Percentiles rank a stretch among this genome's conserved stretches.
Conservation (phyloP, 2,329 filamentous ascomycete genomes). For the Cephalotrichum gorgonifer region DNA sequence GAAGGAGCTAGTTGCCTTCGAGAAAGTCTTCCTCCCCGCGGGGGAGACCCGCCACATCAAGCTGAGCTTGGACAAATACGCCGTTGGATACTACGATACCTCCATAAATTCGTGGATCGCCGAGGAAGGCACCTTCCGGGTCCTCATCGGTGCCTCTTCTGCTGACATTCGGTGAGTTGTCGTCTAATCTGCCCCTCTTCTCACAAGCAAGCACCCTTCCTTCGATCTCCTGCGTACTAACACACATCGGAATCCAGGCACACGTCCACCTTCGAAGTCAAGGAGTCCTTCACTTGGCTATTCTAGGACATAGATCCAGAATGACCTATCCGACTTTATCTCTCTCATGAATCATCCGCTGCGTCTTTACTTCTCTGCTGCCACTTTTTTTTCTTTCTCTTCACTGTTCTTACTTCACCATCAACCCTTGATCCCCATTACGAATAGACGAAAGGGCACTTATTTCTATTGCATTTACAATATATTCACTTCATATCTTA, state of each 20-base stretch:
- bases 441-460: slow-evolving; percentile 1
- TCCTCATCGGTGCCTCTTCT: slow-evolving; percentile 51
- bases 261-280: slow-evolving; percentile 43
- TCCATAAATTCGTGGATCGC: slow-evolving; percentile 50
- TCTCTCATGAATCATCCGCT: neutral
- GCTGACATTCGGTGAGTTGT: slow-evolving; percentile 48
- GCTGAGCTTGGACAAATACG: slow-evolving; percentile 36
- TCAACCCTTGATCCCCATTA: neutral
- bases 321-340: neutral
- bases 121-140: slow-evolving; percentile 51
- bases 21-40: slow-evolving; percentile 48
- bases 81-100: slow-evolving; percentile 53
- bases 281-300: slow-evolving; percentile 56
- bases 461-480: neutral
- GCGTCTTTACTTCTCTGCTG: neutral
- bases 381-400: neutral
- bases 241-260: slow-evolving; percentile 24
- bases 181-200: no score
- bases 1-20: slow-evolving; percentile 62
- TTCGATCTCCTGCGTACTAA: neutral
- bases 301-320: slow-evolving; percentile 28
- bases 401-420: neutral
- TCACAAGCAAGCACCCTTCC: no score
- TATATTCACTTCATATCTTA: neutral
- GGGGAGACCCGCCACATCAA: slow-evolving; percentile 43